Evolutionary conservation across 495 filamentous ascomycete species (phyloP).

Genomic region (Penicillium ochrochloron): DNA sequence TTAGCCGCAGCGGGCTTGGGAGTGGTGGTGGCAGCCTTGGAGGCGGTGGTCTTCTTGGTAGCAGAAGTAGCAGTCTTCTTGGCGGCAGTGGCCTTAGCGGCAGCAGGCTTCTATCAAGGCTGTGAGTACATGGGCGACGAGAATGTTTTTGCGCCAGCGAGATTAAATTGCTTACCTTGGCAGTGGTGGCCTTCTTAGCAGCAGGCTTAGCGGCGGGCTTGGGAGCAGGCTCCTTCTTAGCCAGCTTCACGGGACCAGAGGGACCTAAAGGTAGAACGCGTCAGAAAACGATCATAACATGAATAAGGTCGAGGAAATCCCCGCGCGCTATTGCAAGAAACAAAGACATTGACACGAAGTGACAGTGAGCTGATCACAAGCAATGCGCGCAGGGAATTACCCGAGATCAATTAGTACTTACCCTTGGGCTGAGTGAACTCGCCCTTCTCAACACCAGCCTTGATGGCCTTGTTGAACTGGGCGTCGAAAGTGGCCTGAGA

Average conservation of each 20-base stretch:
- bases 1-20: constrained; percentile 45
- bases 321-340: not conserved
- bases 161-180: constrained; percentile 20
- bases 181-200: constrained; percentile 13
- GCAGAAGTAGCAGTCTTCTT: constrained; percentile 43
- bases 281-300: constrained; percentile 42
- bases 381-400: constrained; percentile 12
- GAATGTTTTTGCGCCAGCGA: not conserved
- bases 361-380: constrained; percentile 8
- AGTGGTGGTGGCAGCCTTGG: constrained; percentile 35
- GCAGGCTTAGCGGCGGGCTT: constrained; percentile 52
- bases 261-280: constrained; percentile 60
- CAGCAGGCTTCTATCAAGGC: constrained; percentile 9
- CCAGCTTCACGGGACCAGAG: constrained; percentile 95
- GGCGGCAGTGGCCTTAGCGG: constrained; percentile 13
- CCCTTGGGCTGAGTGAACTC: constrained; percentile 95
- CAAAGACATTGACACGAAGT: not conserved
- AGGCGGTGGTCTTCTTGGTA: constrained; percentile 43
- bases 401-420: constrained; percentile 51
- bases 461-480: constrained; percentile 92
- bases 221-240: constrained; percentile 71
- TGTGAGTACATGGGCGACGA: not conserved
- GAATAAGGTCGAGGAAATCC: not conserved
- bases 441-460: constrained; percentile 85
- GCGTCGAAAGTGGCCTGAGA: constrained; percentile 78